Evolutionary conservation across 208 protist species (phyloP).

Genomic region (Tritrichomonas musculus): DNA sequence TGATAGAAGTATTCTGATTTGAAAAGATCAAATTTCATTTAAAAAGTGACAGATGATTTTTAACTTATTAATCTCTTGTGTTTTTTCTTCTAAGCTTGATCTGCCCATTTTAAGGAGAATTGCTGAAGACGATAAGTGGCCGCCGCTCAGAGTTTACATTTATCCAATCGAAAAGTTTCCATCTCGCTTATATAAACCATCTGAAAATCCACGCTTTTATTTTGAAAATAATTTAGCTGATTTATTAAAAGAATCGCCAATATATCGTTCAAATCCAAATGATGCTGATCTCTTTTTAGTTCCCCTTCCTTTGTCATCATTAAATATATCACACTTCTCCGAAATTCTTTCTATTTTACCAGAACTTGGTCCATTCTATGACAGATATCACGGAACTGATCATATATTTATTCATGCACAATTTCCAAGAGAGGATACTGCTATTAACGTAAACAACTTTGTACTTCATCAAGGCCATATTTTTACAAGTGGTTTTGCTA

Average conservation of each 20-base stretch:
- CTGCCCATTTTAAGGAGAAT: not conserved
- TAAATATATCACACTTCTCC: not conserved
- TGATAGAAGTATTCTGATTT: too few relatives aligned
- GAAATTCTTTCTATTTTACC: not conserved
- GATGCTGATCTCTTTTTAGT: conserved; percentile 6
- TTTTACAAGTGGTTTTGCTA: not conserved
- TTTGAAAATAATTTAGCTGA: not conserved
- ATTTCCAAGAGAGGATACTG: not conserved
- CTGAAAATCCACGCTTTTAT: not conserved
- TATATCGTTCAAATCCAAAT: not conserved
- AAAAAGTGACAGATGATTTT: too few relatives aligned
- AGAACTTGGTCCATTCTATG: not conserved
- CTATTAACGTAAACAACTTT: not conserved
- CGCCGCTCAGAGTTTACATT: not conserved
- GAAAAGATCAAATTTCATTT: too few relatives aligned
- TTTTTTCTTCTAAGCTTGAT: not conserved
- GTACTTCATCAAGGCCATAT: not conserved
- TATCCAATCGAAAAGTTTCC: not conserved
- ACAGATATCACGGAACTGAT: not conserved
- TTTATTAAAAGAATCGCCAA: not conserved
- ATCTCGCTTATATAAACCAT: not conserved
- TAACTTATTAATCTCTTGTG: too few relatives aligned
- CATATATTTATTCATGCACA: not conserved
- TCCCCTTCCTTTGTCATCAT: not conserved
- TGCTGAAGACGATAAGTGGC: not conserved